Evolutionary conservation across 805 yeast species (phyloP), one percentile per base, ranked within the genome.

Genomic region (Yarrowia sp.): DNA sequence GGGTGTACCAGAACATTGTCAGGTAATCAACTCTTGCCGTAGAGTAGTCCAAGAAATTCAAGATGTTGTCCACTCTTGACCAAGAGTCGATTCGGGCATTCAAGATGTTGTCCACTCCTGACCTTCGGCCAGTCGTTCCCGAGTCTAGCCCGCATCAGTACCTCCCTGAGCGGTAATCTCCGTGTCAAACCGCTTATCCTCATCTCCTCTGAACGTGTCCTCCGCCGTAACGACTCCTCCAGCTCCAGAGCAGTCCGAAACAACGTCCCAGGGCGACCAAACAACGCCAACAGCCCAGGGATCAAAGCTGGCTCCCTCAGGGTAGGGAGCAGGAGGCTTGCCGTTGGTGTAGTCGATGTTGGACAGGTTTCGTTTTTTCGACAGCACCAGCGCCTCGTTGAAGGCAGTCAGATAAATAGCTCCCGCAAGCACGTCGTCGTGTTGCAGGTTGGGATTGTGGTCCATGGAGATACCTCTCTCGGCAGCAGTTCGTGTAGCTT

Each of bases 211-310:
- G 13, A 51, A 51, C n/a, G 29, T 25, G 9, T 51, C 58, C 1
- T 51, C 58, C 1, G 58, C 18, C 4, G 58, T 51, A 10, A 51
- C 42, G 21, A 51, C 58, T 33, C 58, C 58, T 16, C 58, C 58
- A 12, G 24, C 4, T 9, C 32, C 58, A 3, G 58, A 51, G 7
- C 58, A 51, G 42, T 51, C 58, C 2, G 58, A 51, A 24, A 35
- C 42, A 2, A 51, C 22, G 10, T 51, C 58, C 58, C 58, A 51
- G 0, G 36, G 29, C 6, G 38, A 33, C 58, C 58, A 51, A 2
- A 51, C 42, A 1, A 35, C 22, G 10, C 58, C 58, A 1, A 4
- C 19, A 2, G 58, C 58, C 58, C 58, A 51, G 16, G 58, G 58
- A 35, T 51, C 58, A 18, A 51, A 35, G 12, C 19, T 13, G 24